A percentile compares a stretch with the other conserved stretches of the same genome.
These are phyloP conservation scores for Mortierella sp. DNA, from an alignment of 371 early-diverging fungal species.

Conservation along the genomic window DNA sequence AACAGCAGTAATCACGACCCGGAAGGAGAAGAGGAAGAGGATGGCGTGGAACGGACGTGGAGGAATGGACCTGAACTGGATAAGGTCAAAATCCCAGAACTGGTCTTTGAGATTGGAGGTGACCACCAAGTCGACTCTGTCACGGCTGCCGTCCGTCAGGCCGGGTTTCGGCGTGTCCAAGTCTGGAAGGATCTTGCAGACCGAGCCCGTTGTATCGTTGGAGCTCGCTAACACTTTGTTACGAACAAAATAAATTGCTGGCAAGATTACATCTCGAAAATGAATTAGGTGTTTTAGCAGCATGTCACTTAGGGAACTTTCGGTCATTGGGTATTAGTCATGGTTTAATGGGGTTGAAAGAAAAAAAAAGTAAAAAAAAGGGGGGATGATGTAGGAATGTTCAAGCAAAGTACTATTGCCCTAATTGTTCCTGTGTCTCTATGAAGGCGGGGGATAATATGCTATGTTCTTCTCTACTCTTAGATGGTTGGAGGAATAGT, in stretches of 20 bases:
- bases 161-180: slow-evolving; percentile 65
- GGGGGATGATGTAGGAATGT: no score
- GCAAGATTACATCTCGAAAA: no score
- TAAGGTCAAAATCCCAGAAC: slow-evolving; percentile 64
- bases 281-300: no score
- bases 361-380: no score
- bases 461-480: not conserved
- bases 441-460: not conserved
- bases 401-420: no score
- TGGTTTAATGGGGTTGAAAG: no score
- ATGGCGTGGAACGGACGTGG: slow-evolving; percentile 27
- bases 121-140: slow-evolving; percentile 71
- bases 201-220: slow-evolving; percentile 69
- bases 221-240: slow-evolving; percentile 22
- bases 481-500: not conserved
- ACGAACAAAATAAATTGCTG: no score
- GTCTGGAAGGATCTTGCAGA: slow-evolving; percentile 85
- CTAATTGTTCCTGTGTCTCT: not conserved
- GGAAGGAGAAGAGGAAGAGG: not conserved
- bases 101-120: slow-evolving; percentile 87
- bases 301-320: no score
- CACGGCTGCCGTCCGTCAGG: slow-evolving; percentile 56
- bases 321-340: no score
- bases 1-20: not conserved
- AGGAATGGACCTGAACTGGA: slow-evolving; percentile 34